Evolutionary conservation across 106 monocot genomes (phyloP).

Genomic region (Narthecium ossifragum): DNA sequence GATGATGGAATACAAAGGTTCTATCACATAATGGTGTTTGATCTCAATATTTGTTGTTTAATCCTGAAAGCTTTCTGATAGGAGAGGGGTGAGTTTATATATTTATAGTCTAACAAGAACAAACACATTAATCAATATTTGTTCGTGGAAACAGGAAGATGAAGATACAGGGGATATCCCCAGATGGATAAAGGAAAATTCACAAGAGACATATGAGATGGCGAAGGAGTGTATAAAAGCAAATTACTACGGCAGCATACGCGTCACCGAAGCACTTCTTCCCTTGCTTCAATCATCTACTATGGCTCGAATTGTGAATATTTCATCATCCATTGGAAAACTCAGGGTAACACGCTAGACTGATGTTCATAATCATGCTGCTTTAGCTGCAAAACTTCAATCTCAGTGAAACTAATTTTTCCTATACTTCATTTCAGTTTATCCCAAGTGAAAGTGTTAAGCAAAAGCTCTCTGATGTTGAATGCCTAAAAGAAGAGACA

Average conservation of each 20-base stretch:
- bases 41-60: not conserved
- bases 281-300: conserved; percentile 21
- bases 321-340: conserved; percentile 14
- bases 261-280: conserved; percentile 11
- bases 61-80: not conserved
- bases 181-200: not conserved
- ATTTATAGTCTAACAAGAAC: too few species aligned
- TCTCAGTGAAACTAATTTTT: too few species aligned
- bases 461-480: not conserved
- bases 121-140: too few species aligned
- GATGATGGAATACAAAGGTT: not conserved
- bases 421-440: not conserved
- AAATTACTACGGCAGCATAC: conserved; percentile 27
- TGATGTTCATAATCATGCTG: too few species aligned
- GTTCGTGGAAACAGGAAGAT: not conserved
- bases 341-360: conserved; percentile 10
- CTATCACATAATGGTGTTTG: not conserved
- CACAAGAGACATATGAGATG: conserved; percentile 15
- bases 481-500: conserved; percentile 1
- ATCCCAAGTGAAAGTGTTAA: not conserved
- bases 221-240: conserved; percentile 19
- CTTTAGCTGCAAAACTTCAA: too few species aligned
- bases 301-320: conserved; percentile 24
- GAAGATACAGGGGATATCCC: not conserved
- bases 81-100: too few species aligned